phyloP scores from a whole-genome alignment of 805 yeast species.

The Ogataea dorogensis region DNA sequence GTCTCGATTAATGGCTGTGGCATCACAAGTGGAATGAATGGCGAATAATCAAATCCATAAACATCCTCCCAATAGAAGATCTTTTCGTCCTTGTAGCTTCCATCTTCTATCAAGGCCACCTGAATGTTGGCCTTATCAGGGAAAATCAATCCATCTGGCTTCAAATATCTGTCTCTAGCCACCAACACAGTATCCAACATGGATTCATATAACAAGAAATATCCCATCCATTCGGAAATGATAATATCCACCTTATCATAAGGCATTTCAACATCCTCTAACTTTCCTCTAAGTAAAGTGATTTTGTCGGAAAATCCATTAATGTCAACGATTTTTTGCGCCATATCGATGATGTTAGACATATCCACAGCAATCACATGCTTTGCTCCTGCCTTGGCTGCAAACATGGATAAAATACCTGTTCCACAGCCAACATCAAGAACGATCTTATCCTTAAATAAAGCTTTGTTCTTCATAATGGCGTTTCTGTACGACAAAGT shows the following conservation, averaged over 20 bases:
- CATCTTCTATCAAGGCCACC: slow-evolving; percentile 91
- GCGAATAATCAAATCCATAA: slow-evolving; percentile 94
- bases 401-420: slow-evolving; percentile 96
- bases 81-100: slow-evolving; percentile 87
- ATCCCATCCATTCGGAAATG: slow-evolving; percentile 99
- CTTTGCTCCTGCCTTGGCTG: slow-evolving; percentile 97
- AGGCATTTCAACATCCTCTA: slow-evolving; percentile 90
- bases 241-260: slow-evolving; percentile 89
- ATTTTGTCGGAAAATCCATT: slow-evolving; percentile 86
- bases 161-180: slow-evolving; percentile 89
- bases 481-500: slow-evolving; percentile 91
- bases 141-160: slow-evolving; percentile 82
- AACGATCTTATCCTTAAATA: slow-evolving; percentile 91
- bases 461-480: slow-evolving; percentile 81
- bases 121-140: slow-evolving; percentile 92
- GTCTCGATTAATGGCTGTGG: slow-evolving; percentile 94
- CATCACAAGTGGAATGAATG: slow-evolving; percentile 83
- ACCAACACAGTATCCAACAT: slow-evolving; percentile 95
- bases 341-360: slow-evolving; percentile 95
- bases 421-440: slow-evolving; percentile 99
- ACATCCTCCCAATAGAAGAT: slow-evolving; percentile 95
- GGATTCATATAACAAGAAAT: slow-evolving; percentile 90
- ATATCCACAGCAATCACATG: slow-evolving; percentile 97
- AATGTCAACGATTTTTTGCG: slow-evolving; percentile 77
- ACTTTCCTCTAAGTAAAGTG: slow-evolving; percentile 85